These are phyloP conservation scores for Vanilla planifolia DNA, from an alignment of 106 monocot species.

Conservation along the genomic window DNA sequence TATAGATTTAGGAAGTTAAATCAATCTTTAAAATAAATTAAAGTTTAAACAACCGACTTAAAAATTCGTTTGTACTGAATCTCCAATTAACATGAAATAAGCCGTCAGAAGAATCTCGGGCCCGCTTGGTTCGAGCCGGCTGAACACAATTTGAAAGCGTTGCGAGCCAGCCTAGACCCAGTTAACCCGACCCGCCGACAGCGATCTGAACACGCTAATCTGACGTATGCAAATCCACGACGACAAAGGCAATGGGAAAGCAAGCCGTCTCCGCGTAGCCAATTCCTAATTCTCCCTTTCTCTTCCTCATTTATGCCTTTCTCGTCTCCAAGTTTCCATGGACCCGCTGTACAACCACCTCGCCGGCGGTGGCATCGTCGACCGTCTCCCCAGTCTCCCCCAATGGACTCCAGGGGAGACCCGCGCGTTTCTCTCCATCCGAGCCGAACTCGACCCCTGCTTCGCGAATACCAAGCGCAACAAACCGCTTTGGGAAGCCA, in stretches of 20 bases:
- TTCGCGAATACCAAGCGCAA: slow-evolving; percentile 82
- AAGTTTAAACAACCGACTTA: too few species aligned
- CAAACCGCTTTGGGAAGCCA: slow-evolving; percentile 62
- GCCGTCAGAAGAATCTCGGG: too few species aligned
- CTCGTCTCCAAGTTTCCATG: not conserved
- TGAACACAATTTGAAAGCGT: too few species aligned
- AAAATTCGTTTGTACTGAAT: too few species aligned
- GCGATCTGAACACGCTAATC: too few species aligned
- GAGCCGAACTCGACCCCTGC: slow-evolving; percentile 54
- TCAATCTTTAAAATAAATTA: too few species aligned
- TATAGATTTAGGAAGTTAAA: too few species aligned
- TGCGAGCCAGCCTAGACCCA: too few species aligned
- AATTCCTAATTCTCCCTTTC: slow-evolving; percentile 6
- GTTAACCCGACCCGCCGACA: too few species aligned
- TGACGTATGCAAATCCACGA: slow-evolving; percentile 7
- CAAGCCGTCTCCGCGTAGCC: slow-evolving; percentile 53
- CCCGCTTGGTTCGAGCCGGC: too few species aligned
- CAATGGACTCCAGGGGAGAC: slow-evolving; percentile 83
- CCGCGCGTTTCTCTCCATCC: slow-evolving; percentile 39
- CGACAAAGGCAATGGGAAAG: slow-evolving; percentile 54
- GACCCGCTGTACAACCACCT: slow-evolving; percentile 13
- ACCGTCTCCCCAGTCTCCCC: slow-evolving; percentile 9
- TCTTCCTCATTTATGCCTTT: slow-evolving; percentile 3
- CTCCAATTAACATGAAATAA: too few species aligned
- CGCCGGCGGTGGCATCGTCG: not conserved